phyloP scores from a whole-genome alignment of 2,329 filamentous ascomycete genomes.

The Grosmannia penicillata region DNA sequence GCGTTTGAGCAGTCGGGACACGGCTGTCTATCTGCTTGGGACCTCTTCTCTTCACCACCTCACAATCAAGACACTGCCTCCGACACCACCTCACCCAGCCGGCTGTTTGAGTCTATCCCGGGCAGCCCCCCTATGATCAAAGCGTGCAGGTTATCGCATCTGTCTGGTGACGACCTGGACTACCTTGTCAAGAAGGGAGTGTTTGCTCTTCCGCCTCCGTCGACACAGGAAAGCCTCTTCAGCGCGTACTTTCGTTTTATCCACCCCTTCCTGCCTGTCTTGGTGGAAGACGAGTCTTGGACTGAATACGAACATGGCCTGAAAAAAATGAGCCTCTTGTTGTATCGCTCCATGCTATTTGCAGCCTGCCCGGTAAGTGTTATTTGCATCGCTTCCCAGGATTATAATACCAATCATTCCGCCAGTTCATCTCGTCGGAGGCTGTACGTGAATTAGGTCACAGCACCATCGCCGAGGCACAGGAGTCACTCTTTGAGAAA shows the following conservation, averaged over 20 bases:
- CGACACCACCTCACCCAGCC: too few species aligned
- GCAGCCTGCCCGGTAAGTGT: too few species aligned
- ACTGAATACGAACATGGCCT: not conserved
- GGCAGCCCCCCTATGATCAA: not conserved
- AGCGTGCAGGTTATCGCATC: not conserved
- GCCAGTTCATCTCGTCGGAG: not conserved
- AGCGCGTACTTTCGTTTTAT: not conserved
- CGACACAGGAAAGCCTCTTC: not conserved
- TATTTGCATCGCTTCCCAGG: too few species aligned
- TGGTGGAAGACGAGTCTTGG: not conserved
- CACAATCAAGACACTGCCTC: too few species aligned
- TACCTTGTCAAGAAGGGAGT: slow-evolving; percentile 1
- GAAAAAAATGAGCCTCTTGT: not conserved
- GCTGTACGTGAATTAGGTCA: not conserved
- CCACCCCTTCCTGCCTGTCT: not conserved
- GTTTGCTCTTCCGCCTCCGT: not conserved
- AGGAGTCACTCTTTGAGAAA: not conserved
- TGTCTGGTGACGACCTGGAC: not conserved
- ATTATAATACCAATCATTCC: too few species aligned
- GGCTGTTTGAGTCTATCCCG: not conserved
- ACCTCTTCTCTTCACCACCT: too few species aligned
- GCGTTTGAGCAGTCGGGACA: too few species aligned
- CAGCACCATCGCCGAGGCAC: not conserved
- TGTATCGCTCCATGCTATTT: not conserved
- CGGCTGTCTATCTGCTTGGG: too few species aligned